Evolutionary conservation across 371 early-diverging fungal species (phyloP).

Genomic region (Saksenaea vasiformis): DNA sequence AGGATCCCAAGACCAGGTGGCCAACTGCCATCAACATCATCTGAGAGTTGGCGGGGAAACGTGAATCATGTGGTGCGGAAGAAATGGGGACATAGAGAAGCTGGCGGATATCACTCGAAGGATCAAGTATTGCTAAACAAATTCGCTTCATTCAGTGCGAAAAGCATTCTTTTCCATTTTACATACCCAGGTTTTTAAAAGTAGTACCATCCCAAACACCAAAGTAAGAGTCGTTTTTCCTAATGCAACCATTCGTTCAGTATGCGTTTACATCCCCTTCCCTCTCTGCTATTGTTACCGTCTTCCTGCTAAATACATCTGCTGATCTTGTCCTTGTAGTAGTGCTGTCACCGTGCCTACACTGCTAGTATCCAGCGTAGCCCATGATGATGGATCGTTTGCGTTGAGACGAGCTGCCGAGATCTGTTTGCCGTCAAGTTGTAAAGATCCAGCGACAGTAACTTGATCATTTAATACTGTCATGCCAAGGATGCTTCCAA

Average conservation of each 20-base stretch:
- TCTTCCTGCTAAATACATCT: slow-evolving; percentile 18
- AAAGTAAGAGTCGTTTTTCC: slow-evolving; percentile 11
- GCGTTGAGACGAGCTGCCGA: slow-evolving; percentile 30
- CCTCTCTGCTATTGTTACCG: neutral
- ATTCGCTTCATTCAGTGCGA: too few relatives aligned
- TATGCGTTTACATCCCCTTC: neutral
- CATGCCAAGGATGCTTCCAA: slow-evolving; percentile 13
- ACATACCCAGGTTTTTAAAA: slow-evolving; percentile 17
- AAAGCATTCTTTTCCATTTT: neutral
- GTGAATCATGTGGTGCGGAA: slow-evolving; percentile 13
- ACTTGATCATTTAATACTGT: slow-evolving; percentile 12
- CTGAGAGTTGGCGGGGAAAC: slow-evolving; percentile 32
- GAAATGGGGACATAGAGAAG: slow-evolving; percentile 35
- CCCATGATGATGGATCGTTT: slow-evolving; percentile 1
- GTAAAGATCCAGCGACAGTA: slow-evolving; percentile 18
- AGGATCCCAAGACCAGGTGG: slow-evolving; percentile 38
- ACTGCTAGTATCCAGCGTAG: slow-evolving; percentile 7
- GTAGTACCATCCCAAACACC: slow-evolving; percentile 23
- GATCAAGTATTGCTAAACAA: slow-evolving; percentile 14
- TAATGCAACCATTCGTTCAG: neutral
- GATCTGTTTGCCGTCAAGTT: slow-evolving; percentile 26
- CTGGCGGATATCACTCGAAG: slow-evolving; percentile 24
- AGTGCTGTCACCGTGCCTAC: slow-evolving; percentile 28
- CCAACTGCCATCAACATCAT: slow-evolving; percentile 58
- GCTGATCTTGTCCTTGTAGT: slow-evolving; percentile 21